phyloP scores from a whole-genome alignment of 441 rosid species.

The Aleurites moluccanus region DNA sequence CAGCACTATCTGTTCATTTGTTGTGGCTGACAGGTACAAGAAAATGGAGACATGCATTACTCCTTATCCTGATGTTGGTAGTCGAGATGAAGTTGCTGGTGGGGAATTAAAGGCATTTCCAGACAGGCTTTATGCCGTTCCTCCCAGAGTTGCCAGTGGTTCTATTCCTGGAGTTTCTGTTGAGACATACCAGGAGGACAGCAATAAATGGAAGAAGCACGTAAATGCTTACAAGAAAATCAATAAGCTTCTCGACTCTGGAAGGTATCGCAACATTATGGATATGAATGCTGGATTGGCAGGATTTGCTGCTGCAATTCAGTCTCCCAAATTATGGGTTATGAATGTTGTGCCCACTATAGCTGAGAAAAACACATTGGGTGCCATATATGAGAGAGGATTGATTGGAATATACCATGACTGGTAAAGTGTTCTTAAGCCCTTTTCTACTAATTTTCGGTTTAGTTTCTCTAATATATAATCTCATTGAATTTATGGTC shows the following conservation, averaged over 20 bases:
- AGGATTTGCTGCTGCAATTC: conserved; percentile 88
- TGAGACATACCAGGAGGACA: conserved; percentile 69
- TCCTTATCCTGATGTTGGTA: conserved; percentile 66
- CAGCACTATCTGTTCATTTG: conserved; percentile 5
- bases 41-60: conserved; percentile 69
- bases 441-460: conserved; percentile 5
- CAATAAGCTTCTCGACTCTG: conserved; percentile 67
- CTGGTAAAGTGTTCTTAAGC: conserved; percentile 48
- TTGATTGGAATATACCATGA: conserved; percentile 94
- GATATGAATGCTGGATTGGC: conserved; percentile 98
- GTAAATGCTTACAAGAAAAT: conserved; percentile 67
- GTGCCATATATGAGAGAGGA: conserved; percentile 87
- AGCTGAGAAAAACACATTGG: conserved; percentile 67
- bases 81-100: conserved; percentile 60
- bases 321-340: conserved; percentile 91
- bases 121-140: conserved; percentile 72
- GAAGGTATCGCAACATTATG: conserved; percentile 85
- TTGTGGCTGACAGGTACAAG: conserved; percentile 55
- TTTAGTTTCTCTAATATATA: not conserved
- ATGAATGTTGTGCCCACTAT: conserved; percentile 90
- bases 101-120: conserved; percentile 76
- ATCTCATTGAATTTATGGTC: not conserved
- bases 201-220: conserved; percentile 77
- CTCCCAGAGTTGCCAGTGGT: conserved; percentile 74
- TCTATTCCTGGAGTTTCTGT: conserved; percentile 59